Evolutionary conservation across 805 yeast genomes (phyloP), one percentile per base, ranked within the genome.

Genomic region (Candida germanica): DNA sequence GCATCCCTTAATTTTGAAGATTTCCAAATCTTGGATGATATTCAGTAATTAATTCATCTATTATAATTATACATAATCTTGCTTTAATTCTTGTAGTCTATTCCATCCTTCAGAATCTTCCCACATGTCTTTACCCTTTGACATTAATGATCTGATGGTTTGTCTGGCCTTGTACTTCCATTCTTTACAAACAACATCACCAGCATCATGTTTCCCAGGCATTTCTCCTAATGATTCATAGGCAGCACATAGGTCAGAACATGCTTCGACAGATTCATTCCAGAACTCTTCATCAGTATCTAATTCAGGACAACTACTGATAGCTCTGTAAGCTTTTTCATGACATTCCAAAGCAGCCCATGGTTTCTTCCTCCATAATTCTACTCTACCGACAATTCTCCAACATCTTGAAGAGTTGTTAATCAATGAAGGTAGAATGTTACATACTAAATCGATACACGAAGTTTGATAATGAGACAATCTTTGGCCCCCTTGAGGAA

Each of bases 101-200:
- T 79, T 77, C 86, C 91, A 88, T 1, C 87, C 93, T 23, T 75
- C 80, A 3, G 83, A 69, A 43, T 75, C 87, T 48, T 84, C 89
- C 96, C 96, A 88, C 44, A 72, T 72, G 16, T 69, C 64, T 49
- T 76, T 82, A 6, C 96, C 96, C 53, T 80, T 83, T 12, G 91
- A 79, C 76, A 85, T 72, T 46, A 88, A 65, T 1, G 86, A 74
- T 51, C 94, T 73, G 14, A 88, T 72, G 1, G 85, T 67, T 11
- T 84, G 72, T 43, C 80, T 73, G 2, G 95, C 80, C 56, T 87
- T 87, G 61, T 82, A 85, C 53, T 78, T 83, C 97, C 97, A 89
- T 54, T 88, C 95, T 52, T 81, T 79, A 57, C 96, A 88, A 7
- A 89, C 94, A n/a, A 82, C 47, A 54, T 84, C 87, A 14, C 82